Evolutionary conservation across 257 asterid species (phyloP), one percentile per base, ranked within the genome.

Genomic region (Forsythia suspensa): DNA sequence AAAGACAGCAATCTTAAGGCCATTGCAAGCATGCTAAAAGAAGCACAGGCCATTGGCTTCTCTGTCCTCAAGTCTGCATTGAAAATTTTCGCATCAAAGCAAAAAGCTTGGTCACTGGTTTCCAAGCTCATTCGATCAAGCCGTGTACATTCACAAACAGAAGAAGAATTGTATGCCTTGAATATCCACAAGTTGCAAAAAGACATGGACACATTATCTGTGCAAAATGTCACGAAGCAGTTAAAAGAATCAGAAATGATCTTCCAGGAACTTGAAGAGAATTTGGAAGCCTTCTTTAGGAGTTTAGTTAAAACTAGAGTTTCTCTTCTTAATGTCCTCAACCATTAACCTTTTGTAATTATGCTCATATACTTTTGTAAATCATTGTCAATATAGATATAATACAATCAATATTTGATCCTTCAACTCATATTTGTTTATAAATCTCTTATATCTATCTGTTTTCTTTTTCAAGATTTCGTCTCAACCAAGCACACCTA

Each of bases 251-350:
- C 70, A 48, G 76, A 70, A 65, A 8, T 10, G 57, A 40, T 24
- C n/a, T 52, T 79, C 24, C 75, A 63, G 10, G 82, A 82, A 36
- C 55, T 82, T 43, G 78, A 79, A 79, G 78, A n/a, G 43, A 72
- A 43, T 16, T 46, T 79, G 21, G 74, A 72, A 24, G 20, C 55
- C 51, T 66, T 76, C 46, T 81, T 70, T 55, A 57, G 24, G 71
- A 76, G 72, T 63, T 40, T 74, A 79, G 69, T 78, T 21, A 82
- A 78, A 69, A 75, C 59, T n/a, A 82, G 85, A 70, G 82, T 57
- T 48, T 59, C 82, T 39, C 74, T 78, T 6, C 85, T 82, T 18
- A 82, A 70, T 70, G 65, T 44, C 70, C 78, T 80, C 73, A 82
- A 78, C 46, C 75, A 78, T 10, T 87, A 75, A 59, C 9, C 16